Evolutionary conservation across 73 alveolate genomes (phyloP).

Genomic region (Stentor coeruleus): DNA sequence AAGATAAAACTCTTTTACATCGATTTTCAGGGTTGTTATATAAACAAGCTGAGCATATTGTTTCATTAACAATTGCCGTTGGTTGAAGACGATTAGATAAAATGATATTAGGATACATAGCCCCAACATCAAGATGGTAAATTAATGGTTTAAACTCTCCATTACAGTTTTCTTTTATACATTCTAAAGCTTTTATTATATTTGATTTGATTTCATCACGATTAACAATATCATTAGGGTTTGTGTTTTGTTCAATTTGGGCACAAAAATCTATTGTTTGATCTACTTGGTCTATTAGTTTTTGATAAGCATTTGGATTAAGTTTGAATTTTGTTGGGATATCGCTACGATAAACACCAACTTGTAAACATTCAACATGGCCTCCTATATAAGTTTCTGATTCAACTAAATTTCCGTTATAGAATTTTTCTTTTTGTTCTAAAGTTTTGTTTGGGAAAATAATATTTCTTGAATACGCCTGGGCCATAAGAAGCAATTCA

Average conservation of each 20-base stretch:
- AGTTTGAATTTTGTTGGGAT: conserved; percentile 91
- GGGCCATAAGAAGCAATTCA: conserved; percentile 95
- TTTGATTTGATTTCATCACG: background rate
- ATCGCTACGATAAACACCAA: conserved; percentile 98
- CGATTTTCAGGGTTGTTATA: conserved; percentile 86
- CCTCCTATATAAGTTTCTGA: conserved; percentile 98
- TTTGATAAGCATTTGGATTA: conserved; percentile 72
- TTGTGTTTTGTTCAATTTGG: conserved; percentile 36
- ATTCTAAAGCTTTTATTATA: conserved; percentile 24
- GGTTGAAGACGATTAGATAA: conserved; percentile 99
- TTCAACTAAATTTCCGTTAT: conserved; percentile 92
- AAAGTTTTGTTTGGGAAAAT: conserved; percentile 96
- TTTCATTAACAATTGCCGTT: conserved; percentile 94
- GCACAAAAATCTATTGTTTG: conserved; percentile 52
- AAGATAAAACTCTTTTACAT: conserved; percentile 86
- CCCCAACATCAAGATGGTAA: conserved; percentile 99
- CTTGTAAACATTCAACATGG: conserved; percentile 98
- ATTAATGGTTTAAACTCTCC: conserved; percentile 89
- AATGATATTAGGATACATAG: conserved; percentile 99
- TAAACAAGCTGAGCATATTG: conserved; percentile 89
- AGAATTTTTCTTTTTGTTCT: conserved; percentile 85
- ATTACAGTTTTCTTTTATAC: conserved; percentile 37
- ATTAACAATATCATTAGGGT: conserved; percentile 20
- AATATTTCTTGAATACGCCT: conserved; percentile 93
- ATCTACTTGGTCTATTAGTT: conserved; percentile 72